phyloP scores from a whole-genome alignment of 192 early-diverging fungal genomes.

The Coemansia sp. region DNA sequence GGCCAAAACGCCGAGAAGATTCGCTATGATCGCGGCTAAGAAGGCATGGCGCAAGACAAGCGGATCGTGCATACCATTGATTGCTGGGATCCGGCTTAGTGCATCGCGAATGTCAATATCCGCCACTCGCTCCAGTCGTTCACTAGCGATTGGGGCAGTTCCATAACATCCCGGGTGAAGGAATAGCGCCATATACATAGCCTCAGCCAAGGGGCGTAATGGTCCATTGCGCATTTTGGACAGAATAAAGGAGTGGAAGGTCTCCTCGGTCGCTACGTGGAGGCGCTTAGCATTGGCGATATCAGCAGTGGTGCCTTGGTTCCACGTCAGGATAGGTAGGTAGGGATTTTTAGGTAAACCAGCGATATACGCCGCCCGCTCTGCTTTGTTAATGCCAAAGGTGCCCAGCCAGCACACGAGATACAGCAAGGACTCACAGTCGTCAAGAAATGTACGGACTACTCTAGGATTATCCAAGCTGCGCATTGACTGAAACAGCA shows the following conservation, averaged over 20 bases:
- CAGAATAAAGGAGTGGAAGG: neutral
- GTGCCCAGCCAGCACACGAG: no score
- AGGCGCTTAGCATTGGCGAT: neutral
- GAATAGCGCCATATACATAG: neutral
- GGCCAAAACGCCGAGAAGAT: neutral
- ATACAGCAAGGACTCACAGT: slow-evolving; percentile 8
- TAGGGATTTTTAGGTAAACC: neutral
- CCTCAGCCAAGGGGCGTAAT: neutral
- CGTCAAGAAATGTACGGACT: slow-evolving; percentile 13
- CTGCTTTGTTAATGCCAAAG: no score
- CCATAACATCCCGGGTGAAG: neutral
- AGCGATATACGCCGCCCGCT: no score
- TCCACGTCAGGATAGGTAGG: neutral
- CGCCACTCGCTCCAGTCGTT: no score
- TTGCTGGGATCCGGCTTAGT: no score
- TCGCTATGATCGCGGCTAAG: neutral
- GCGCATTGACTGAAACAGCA: slow-evolving; percentile 15
- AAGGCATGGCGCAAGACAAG: neutral
- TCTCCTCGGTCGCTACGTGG: neutral
- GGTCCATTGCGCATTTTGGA: neutral
- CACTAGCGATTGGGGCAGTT: no score
- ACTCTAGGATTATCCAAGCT: neutral
- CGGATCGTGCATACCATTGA: no score
- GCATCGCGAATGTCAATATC: no score
- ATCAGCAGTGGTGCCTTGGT: neutral